Percentiles rank a stretch among this genome's conserved stretches.
These are phyloP conservation scores for Fusarium stilboides DNA, from an alignment of 2,329 filamentous ascomycete genomes.

Conservation along the genomic window DNA sequence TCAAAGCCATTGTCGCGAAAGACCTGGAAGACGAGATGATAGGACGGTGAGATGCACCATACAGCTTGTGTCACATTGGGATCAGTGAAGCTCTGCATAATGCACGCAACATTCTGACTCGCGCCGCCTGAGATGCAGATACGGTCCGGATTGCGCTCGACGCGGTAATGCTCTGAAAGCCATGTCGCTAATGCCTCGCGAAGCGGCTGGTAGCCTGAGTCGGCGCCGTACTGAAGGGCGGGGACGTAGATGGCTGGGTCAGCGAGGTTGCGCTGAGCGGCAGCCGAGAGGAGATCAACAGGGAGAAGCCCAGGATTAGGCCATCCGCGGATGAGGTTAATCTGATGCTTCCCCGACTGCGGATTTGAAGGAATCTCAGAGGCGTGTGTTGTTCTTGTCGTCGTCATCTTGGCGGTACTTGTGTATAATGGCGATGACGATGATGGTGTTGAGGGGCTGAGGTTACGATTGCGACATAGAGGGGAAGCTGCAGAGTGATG, in stretches of 20 bases:
- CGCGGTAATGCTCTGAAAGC: slow-evolving; percentile 75
- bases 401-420: slow-evolving; percentile 9
- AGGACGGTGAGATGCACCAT: slow-evolving; percentile 87
- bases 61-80: slow-evolving; percentile 80
- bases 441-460: slow-evolving; percentile 24
- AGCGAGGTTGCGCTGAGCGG: slow-evolving; percentile 73
- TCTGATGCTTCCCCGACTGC: slow-evolving; percentile 58
- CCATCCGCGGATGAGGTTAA: slow-evolving; percentile 80
- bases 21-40: slow-evolving; percentile 87
- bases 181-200: slow-evolving; percentile 78
- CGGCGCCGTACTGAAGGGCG: slow-evolving; percentile 84
- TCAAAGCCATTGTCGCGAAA: slow-evolving; percentile 86
- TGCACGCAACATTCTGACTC: slow-evolving; percentile 83
- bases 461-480: slow-evolving; percentile 11
- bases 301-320: slow-evolving; percentile 76
- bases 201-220: slow-evolving; percentile 80
- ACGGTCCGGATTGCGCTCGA: slow-evolving; percentile 64
- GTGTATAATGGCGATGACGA: slow-evolving; percentile 8
- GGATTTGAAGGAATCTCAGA: slow-evolving; percentile 42
- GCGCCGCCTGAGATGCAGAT: slow-evolving; percentile 90
- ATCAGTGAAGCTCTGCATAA: slow-evolving; percentile 86
- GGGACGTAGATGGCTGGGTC: slow-evolving; percentile 71
- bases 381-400: slow-evolving; percentile 26
- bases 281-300: slow-evolving; percentile 70
- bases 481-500: slow-evolving; percentile 1